Conservation (phyloP, 2,329 filamentous ascomycete genomes). For the Esteya vermicola region DNA sequence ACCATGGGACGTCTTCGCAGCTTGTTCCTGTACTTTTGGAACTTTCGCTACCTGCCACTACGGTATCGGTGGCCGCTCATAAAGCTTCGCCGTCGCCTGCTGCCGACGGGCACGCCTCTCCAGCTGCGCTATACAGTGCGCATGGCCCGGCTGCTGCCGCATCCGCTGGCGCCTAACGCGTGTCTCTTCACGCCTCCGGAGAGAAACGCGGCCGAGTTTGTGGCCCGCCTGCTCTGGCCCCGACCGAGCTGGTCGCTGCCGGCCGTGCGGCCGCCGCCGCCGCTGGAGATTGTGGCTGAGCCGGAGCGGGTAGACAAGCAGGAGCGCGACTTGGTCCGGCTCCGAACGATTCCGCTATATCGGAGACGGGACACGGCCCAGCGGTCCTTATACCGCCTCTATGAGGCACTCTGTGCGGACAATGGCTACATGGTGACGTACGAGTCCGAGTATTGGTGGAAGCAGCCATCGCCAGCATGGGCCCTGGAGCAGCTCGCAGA, state of each 20-base stretch:
- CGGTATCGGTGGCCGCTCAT: background rate
- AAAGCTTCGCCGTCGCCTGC: background rate
- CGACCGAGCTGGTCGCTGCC: background rate
- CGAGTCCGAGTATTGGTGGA: slow-evolving; percentile 1
- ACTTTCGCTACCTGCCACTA: background rate
- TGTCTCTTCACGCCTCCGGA: no score
- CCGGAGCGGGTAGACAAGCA: background rate
- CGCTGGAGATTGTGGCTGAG: background rate
- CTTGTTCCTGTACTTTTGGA: background rate
- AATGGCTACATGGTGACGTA: background rate
- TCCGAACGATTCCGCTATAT: slow-evolving; percentile 1
- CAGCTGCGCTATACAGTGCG: background rate
- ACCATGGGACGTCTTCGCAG: background rate
- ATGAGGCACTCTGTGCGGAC: background rate
- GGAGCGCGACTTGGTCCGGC: background rate
- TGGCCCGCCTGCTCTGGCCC: background rate
- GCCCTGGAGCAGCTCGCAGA: background rate
- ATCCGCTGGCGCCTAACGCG: background rate
- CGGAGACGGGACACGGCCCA: background rate
- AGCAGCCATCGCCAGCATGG: background rate
- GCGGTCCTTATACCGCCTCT: background rate
- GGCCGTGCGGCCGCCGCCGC: background rate
- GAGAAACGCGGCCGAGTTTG: background rate
- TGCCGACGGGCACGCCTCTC: background rate
- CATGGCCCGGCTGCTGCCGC: background rate